A percentile compares a stretch with the other conserved stretches of the same genome.
phyloP scores from a whole-genome alignment of 2,329 filamentous ascomycete species.

The Capronia coronata region DNA sequence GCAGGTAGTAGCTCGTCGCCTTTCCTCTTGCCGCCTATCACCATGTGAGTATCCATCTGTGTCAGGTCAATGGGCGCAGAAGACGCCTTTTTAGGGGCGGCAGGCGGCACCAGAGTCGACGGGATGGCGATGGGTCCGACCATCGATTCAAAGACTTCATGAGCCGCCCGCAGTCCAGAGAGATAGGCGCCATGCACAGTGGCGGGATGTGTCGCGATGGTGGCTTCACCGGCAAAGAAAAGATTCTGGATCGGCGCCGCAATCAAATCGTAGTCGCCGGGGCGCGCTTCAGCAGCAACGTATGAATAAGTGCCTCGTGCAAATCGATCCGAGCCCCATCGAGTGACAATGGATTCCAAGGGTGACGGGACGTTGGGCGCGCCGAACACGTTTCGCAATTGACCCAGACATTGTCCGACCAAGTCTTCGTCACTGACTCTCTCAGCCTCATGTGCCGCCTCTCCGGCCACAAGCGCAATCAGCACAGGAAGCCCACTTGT shows the following conservation, averaged over 20 bases:
- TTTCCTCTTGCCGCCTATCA: slow-evolving; percentile 28
- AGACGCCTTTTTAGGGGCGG: slow-evolving; percentile 34
- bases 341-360: slow-evolving; percentile 77
- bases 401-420: slow-evolving; percentile 69
- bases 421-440: slow-evolving; percentile 66
- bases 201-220: slow-evolving; percentile 88
- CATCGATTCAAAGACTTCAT: slow-evolving; percentile 73
- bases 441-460: slow-evolving; percentile 86
- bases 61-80: slow-evolving; percentile 35
- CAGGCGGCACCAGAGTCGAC: slow-evolving; percentile 63
- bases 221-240: slow-evolving; percentile 94
- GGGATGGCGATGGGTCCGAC: slow-evolving; percentile 75
- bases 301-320: slow-evolving; percentile 95
- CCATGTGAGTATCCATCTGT: slow-evolving; percentile 24
- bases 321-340: slow-evolving; percentile 87
- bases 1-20: slow-evolving; percentile 27
- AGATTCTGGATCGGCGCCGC: slow-evolving; percentile 76
- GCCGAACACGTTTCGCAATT: slow-evolving; percentile 70
- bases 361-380: slow-evolving; percentile 63
- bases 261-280: slow-evolving; percentile 90
- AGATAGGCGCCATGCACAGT: slow-evolving; percentile 96
- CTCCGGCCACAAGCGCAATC: slow-evolving; percentile 90
- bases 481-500: slow-evolving; percentile 82
- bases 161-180: slow-evolving; percentile 81
- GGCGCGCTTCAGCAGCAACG: slow-evolving; percentile 71